Base-by-base conservation (phyloP, 805 yeast species). In the Sungouiozyma intestinalis region DNA sequence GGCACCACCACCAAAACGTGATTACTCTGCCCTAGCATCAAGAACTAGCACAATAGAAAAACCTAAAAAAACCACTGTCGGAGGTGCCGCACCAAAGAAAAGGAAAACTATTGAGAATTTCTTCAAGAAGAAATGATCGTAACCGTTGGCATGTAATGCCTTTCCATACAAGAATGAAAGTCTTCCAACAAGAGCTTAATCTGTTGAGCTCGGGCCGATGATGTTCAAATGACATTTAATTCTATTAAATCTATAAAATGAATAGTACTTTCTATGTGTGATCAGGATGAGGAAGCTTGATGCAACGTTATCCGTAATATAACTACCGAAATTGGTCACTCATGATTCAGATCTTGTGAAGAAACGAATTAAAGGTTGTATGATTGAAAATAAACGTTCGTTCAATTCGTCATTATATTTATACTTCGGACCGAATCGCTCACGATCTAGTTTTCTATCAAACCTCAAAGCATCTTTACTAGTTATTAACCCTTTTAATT, bases 381-480 rank as follows among this genome's bases (percentile, higher is more conserved):
- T 38, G 8, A 51, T 32, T 3, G 51, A 46, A 60, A 60, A 56
- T 4, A 51, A 40, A 39, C 36, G 52, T 31, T 51, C 48, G 34
- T 58, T 55, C 33, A 57, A 45, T 6, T 39, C 36, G 31, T 50
- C 51, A 42, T 57, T 52, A 16, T 48, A 51, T 17, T 42, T 43
- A 40, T 57, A 54, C 14, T 46, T 40, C 3, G 62, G 58, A 2
- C 64, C 65, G 44, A 50, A 45, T 3, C 47, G 37, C 20, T 60
- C 62, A 32, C 52, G 50, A 36, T 57, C 52, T 13, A 62, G 49
- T 4, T 44, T 46, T 44, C 67, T 57, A 48, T 79, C 82, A 52
- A 74, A 85, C 46, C 79, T 69, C 40, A 88, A 61, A 15, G 90
- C 67, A 55, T 88, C 97, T 54, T 92, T 92, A 44, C 88, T 71